Evolutionary conservation across 1,284 basidiomycete genomes (phyloP).

Genomic region (Rhodotorula sp.): DNA sequence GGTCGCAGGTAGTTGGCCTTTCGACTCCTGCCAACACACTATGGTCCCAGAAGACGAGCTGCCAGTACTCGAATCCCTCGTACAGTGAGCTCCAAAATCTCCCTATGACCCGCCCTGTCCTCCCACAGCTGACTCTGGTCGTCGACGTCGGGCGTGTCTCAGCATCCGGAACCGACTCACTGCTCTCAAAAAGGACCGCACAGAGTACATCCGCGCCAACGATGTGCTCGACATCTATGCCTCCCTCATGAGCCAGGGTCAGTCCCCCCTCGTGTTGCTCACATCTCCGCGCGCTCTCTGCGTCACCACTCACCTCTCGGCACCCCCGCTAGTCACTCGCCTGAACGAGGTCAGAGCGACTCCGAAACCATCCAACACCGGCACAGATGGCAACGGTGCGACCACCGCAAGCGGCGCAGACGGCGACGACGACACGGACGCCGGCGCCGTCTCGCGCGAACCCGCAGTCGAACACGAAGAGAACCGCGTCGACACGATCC

Average conservation of each 20-base stretch:
- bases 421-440: constrained; percentile 1
- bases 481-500: constrained; percentile 85
- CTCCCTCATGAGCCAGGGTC: constrained; percentile 90
- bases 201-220: constrained; percentile 56
- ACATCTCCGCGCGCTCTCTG: not conserved
- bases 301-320: not conserved
- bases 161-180: constrained; percentile 81
- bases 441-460: constrained; percentile 9
- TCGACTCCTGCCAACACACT: not conserved
- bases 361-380: not conserved
- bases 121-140: not conserved
- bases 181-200: constrained; percentile 57
- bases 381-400: constrained; percentile 39
- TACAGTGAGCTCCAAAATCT: constrained; percentile 66
- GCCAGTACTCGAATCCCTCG: constrained; percentile 89
- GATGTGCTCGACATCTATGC: constrained; percentile 94
- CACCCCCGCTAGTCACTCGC: constrained; percentile 71
- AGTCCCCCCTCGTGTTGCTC: constrained; percentile 23
- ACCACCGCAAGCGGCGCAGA: constrained; percentile 9
- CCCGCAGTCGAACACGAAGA: constrained; percentile 21
- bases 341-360: constrained; percentile 84
- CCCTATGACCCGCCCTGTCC: not conserved
- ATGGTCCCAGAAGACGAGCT: constrained; percentile 58
- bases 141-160: constrained; percentile 44
- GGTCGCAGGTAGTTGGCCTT: too few relatives aligned